These are phyloP conservation scores for Psilocybe sp. DNA, from an alignment of 768 basidiomycete species.

Conservation along the genomic window DNA sequence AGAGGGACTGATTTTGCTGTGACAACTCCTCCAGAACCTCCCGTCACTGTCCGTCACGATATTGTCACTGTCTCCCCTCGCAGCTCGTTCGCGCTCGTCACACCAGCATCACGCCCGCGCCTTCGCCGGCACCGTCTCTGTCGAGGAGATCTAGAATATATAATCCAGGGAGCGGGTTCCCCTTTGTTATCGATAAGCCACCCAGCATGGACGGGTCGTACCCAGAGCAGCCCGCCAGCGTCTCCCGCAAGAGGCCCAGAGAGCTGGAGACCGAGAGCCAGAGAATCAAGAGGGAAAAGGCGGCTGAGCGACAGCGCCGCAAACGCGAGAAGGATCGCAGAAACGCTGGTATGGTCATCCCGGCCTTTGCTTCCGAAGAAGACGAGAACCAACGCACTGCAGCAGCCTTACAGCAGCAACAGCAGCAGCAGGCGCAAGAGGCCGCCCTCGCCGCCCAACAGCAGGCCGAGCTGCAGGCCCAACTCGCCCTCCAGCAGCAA, in stretches of 20 bases:
- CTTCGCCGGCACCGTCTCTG: conserved; percentile 9
- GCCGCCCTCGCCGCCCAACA: not conserved
- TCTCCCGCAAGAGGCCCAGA: conserved; percentile 54
- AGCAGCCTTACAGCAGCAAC: conserved; percentile 23
- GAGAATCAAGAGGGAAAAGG: conserved; percentile 79
- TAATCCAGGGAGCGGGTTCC: conserved; percentile 8
- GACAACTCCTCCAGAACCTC: conserved; percentile 34
- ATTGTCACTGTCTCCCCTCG: conserved; percentile 41
- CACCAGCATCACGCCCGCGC: conserved; percentile 36
- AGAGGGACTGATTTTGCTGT: conserved; percentile 21
- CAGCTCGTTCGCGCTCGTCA: conserved; percentile 39
- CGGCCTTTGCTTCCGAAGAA: conserved; percentile 34
- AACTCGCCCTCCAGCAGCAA: conserved; percentile 18
- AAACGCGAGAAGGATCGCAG: conserved; percentile 72
- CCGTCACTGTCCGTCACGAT: conserved; percentile 48
- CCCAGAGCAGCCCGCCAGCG: conserved; percentile 21
- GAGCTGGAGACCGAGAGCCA: conserved; percentile 75
- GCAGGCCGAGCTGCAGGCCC: conserved; percentile 22
- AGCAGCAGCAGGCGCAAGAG: conserved; percentile 18
- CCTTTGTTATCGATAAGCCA: conserved; percentile 6
- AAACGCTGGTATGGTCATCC: conserved; percentile 37
- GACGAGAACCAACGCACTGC: conserved; percentile 21
- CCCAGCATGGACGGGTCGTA: conserved; percentile 22
- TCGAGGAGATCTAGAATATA: conserved; percentile 14
- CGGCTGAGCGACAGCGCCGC: conserved; percentile 79